These are phyloP conservation scores for Cryptosporidium sp. DNA, from an alignment of 169 alveolate species.

Conservation along the genomic window DNA sequence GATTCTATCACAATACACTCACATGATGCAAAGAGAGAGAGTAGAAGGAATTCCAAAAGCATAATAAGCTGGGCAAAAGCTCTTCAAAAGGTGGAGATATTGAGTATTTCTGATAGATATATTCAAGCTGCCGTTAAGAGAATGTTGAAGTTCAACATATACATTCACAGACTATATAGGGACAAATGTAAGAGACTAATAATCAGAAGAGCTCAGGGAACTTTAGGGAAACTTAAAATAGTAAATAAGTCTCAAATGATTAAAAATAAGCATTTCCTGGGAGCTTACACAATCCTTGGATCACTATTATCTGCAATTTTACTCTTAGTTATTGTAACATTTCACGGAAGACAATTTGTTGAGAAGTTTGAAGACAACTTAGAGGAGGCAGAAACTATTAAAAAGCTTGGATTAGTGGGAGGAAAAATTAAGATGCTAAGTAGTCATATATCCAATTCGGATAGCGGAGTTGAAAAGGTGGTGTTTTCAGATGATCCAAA, in stretches of 20 bases:
- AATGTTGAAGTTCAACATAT: not conserved
- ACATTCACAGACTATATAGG: not conserved
- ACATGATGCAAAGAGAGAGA: not conserved
- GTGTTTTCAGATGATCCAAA: constrained; percentile 33
- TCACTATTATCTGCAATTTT: not conserved
- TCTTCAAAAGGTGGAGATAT: not conserved
- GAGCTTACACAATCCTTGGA: constrained; percentile 14
- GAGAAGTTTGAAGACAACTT: not conserved
- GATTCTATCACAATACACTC: not conserved
- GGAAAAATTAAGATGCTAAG: constrained; percentile 21
- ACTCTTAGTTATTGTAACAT: not conserved
- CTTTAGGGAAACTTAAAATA: not conserved
- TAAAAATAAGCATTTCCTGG: constrained; percentile 2
- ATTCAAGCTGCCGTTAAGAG: not conserved
- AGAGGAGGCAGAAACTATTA: not conserved
- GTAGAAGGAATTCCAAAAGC: not conserved
- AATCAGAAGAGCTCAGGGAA: not conserved
- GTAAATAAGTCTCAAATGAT: constrained; percentile 5
- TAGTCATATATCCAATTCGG: not conserved
- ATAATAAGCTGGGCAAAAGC: not conserved
- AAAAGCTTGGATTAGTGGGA: constrained; percentile 13
- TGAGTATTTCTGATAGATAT: not conserved
- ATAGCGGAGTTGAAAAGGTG: not conserved
- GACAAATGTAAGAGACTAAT: not conserved
- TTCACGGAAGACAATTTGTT: not conserved